A percentile compares a stretch with the other conserved stretches of the same genome.
phyloP scores from a whole-genome alignment of 2,329 filamentous ascomycete species.

The Colletotrichum euphorbiae region DNA sequence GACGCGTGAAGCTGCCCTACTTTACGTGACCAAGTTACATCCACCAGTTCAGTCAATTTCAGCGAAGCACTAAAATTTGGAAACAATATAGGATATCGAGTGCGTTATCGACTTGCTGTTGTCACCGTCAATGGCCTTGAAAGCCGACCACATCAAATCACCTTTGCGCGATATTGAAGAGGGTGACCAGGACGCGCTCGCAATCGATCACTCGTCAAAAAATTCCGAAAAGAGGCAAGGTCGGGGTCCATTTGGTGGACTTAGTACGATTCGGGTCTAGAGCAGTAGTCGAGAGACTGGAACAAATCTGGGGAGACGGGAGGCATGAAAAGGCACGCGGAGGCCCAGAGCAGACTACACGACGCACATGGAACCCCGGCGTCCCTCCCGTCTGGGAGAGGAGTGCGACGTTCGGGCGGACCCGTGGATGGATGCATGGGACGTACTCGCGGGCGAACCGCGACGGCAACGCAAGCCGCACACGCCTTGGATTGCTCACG shows the following conservation, averaged over 20 bases:
- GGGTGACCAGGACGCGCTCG: conserved; percentile 12
- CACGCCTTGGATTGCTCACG: not conserved
- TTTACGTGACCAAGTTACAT: conserved; percentile 2
- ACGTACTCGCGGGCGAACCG: conserved; percentile 23
- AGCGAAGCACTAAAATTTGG: conserved; percentile 21
- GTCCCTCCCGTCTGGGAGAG: conserved; percentile 33
- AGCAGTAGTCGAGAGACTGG: conserved; percentile 9
- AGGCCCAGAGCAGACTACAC: conserved; percentile 24
- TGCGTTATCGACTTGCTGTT: not conserved
- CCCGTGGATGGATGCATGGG: conserved; percentile 20
- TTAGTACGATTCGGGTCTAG: conserved; percentile 38
- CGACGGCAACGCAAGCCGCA: conserved; percentile 9
- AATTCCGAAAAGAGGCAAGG: conserved; percentile 41
- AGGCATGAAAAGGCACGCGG: conserved; percentile 27
- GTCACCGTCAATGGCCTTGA: not conserved
- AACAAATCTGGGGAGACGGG: conserved; percentile 21
- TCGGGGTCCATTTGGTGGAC: conserved; percentile 45
- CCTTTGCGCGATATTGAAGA: conserved; percentile 2
- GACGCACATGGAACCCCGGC: conserved; percentile 32
- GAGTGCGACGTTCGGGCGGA: conserved; percentile 27
- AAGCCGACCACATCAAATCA: conserved; percentile 9
- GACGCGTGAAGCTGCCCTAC: conserved; percentile 16
- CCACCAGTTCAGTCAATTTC: not conserved
- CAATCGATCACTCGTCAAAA: conserved; percentile 39
- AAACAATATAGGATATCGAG: conserved; percentile 26